Percentiles rank a stretch among this genome's conserved stretches.
Evolutionary conservation across 2,329 filamentous ascomycete genomes (phyloP).

Genomic region (Colletotrichum acutatum): DNA sequence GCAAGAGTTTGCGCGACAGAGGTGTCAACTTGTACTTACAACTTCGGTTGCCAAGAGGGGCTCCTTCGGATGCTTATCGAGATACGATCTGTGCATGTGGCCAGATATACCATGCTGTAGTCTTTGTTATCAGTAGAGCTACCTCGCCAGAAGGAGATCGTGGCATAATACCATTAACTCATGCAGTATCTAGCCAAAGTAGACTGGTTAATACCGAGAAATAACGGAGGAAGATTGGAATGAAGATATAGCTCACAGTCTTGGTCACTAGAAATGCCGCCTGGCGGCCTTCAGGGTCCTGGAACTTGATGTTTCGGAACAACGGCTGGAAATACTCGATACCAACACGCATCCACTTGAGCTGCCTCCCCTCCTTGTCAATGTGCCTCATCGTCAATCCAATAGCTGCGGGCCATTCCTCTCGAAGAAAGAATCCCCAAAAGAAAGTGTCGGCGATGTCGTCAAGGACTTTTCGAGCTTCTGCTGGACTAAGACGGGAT

Average conservation of each 20-base stretch:
- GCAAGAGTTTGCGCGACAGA: background rate
- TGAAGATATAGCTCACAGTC: background rate
- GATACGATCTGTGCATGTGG: background rate
- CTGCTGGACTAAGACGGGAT: background rate
- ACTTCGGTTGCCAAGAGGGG: background rate
- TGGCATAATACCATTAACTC: conserved; percentile 15
- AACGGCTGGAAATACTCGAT: background rate
- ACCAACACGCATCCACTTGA: background rate
- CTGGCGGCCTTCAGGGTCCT: conserved; percentile 1
- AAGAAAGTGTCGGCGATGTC: background rate
- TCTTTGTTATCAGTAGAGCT: background rate
- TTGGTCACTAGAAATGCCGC: background rate
- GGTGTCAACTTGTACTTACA: background rate
- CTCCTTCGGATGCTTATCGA: accelerated
- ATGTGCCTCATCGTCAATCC: background rate
- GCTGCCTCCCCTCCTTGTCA: accelerated
- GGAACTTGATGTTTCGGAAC: background rate
- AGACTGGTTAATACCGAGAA: background rate
- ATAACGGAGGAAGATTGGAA: background rate
- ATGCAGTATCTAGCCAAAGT: conserved; percentile 9
- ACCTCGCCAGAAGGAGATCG: too few relatives aligned
- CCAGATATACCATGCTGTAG: background rate
- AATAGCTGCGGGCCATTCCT: background rate
- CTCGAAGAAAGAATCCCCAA: conserved; percentile 12
- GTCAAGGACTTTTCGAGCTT: background rate